Evolutionary conservation across 176 grass and related monocot species (phyloP).

Genomic region (Avena eriantha): DNA sequence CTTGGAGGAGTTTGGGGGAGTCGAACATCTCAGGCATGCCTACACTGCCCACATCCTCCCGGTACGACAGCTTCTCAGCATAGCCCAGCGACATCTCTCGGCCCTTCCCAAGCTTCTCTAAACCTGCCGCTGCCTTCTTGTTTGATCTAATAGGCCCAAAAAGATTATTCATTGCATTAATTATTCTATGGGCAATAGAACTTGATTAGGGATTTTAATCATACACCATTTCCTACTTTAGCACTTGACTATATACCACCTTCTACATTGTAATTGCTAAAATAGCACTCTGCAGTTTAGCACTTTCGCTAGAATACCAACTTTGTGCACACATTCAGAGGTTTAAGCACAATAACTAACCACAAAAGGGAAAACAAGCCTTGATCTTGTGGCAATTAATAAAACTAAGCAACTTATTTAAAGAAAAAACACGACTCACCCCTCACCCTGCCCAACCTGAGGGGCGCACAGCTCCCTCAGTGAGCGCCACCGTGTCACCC

Average conservation of each 20-base stretch:
- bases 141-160: constrained; percentile 16
- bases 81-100: constrained; percentile 83
- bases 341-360: neutral
- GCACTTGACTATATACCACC: neutral
- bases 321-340: neutral
- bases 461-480: neutral
- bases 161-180: neutral
- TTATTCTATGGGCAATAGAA: neutral
- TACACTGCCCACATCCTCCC: constrained; percentile 82
- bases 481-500: neutral
- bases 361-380: neutral
- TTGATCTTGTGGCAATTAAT: constrained; percentile 1
- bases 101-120: constrained; percentile 23
- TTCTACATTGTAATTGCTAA: constrained; percentile 2
- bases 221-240: neutral
- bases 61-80: constrained; percentile 88
- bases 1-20: constrained; percentile 58
- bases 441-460: constrained; percentile 5
- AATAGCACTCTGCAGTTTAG: neutral
- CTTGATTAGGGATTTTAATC: neutral
- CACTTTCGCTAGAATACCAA: neutral
- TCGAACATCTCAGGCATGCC: constrained; percentile 97
- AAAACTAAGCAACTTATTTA: constrained; percentile 12
- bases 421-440: neutral
- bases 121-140: neutral